Percentiles rank a stretch among this genome's conserved stretches.
These are phyloP conservation scores for Astrocystis sublimbata DNA, from an alignment of 495 filamentous ascomycete species.

Conservation along the genomic window DNA sequence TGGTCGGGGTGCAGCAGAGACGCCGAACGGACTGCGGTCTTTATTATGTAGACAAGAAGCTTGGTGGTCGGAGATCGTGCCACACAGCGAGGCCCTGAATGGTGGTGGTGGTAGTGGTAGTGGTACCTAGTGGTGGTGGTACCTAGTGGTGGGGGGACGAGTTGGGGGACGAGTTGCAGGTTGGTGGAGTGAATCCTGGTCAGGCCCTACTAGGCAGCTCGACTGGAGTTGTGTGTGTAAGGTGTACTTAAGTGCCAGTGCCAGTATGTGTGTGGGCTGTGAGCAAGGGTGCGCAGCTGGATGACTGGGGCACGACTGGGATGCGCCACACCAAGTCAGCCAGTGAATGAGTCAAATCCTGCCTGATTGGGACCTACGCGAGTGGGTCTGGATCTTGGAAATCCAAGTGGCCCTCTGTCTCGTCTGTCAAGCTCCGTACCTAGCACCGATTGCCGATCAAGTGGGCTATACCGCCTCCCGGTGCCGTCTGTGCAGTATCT, in stretches of 20 bases:
- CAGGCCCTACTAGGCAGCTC: too few relatives aligned
- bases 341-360: slow-evolving; percentile 13
- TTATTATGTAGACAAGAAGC: not conserved
- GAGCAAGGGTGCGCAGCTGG: not conserved
- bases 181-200: too few relatives aligned
- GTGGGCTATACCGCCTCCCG: not conserved
- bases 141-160: not conserved
- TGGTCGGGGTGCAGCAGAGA: slow-evolving; percentile 9
- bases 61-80: too few relatives aligned
- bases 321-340: slow-evolving; percentile 1
- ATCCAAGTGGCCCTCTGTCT: not conserved
- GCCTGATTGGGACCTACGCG: not conserved
- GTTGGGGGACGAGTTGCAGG: too few relatives aligned
- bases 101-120: not conserved
- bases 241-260: too few relatives aligned
- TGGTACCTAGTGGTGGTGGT: not conserved
- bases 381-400: not conserved
- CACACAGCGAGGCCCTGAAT: not conserved
- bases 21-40: not conserved
- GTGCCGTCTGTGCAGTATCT: not conserved
- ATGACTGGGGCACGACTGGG: not conserved
- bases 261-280: not conserved
- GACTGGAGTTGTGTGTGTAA: too few relatives aligned
- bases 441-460: slow-evolving; percentile 9
- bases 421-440: not conserved